These are phyloP conservation scores for Ormosia emarginata DNA, from an alignment of 306 rosid species.

Conservation along the genomic window DNA sequence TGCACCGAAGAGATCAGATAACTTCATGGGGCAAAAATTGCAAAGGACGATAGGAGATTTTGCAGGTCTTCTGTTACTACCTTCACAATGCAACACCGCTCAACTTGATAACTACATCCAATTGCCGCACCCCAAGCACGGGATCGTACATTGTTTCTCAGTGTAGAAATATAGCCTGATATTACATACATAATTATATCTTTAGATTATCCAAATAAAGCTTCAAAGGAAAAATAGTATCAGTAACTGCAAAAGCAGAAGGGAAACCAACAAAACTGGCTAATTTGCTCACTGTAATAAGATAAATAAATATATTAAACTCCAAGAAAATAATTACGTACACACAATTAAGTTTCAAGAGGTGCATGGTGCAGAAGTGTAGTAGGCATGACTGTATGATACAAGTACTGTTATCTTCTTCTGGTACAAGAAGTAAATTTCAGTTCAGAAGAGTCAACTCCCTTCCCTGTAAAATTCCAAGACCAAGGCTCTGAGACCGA, in stretches of 20 bases:
- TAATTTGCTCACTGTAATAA: background rate
- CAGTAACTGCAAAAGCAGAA: background rate
- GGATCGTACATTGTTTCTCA: conserved; percentile 92
- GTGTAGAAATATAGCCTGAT: conserved; percentile 81
- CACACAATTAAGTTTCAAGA: background rate
- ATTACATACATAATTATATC: conserved; percentile 5
- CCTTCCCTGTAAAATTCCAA: background rate
- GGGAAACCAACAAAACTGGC: conserved; percentile 9
- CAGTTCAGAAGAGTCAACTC: background rate
- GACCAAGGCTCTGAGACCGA: background rate
- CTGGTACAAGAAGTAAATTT: background rate
- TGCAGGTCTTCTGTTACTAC: conserved; percentile 33
- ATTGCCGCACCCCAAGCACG: conserved; percentile 99
- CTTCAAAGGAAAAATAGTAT: background rate
- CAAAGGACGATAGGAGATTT: conserved; percentile 4
- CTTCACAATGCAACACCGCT: conserved; percentile 92
- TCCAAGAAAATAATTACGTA: background rate
- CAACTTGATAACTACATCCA: conserved; percentile 92
- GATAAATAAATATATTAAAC: background rate
- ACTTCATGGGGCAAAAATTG: background rate
- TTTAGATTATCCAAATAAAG: conserved; percentile 23
- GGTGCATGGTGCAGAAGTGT: background rate
- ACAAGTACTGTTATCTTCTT: background rate
- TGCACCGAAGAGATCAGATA: conserved; percentile 2
- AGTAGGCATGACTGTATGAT: background rate